Evolutionary conservation across 1,284 basidiomycete genomes (phyloP).

Genomic region (Exobasidium cylindrosporum): DNA sequence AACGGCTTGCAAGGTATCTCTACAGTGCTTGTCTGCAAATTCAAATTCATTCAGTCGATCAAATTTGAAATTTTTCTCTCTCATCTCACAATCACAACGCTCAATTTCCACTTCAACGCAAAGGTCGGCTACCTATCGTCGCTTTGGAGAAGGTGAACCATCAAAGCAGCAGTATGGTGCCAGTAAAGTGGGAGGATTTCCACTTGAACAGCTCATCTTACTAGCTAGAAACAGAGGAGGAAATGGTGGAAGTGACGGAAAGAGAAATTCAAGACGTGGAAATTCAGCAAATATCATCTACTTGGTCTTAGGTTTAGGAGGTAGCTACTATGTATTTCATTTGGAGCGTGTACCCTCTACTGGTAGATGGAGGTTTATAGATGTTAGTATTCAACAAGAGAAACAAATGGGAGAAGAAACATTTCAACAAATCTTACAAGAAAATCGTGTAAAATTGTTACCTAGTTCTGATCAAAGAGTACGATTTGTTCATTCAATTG

Average conservation of each 20-base stretch:
- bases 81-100: neutral
- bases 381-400: conserved; percentile 42
- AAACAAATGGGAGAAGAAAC: conserved; percentile 58
- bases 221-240: neutral
- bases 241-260: neutral
- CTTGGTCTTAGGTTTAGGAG: conserved; percentile 27
- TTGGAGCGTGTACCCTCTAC: conserved; percentile 50
- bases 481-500: conserved; percentile 62
- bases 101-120: neutral
- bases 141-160: neutral
- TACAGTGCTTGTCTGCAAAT: no score
- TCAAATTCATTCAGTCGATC: no score
- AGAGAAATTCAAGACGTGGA: neutral
- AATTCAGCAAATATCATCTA: neutral
- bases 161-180: neutral
- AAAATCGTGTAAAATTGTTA: conserved; percentile 66
- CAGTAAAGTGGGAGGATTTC: neutral
- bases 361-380: conserved; percentile 50
- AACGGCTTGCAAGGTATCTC: no score
- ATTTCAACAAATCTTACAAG: conserved; percentile 61
- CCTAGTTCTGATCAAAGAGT: conserved; percentile 69
- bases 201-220: neutral
- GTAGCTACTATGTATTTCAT: conserved; percentile 47
- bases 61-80: no score
- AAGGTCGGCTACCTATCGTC: neutral